Evolutionary conservation across 306 rosid genomes (phyloP).

Genomic region (Pterocarpus macrocarpus): DNA sequence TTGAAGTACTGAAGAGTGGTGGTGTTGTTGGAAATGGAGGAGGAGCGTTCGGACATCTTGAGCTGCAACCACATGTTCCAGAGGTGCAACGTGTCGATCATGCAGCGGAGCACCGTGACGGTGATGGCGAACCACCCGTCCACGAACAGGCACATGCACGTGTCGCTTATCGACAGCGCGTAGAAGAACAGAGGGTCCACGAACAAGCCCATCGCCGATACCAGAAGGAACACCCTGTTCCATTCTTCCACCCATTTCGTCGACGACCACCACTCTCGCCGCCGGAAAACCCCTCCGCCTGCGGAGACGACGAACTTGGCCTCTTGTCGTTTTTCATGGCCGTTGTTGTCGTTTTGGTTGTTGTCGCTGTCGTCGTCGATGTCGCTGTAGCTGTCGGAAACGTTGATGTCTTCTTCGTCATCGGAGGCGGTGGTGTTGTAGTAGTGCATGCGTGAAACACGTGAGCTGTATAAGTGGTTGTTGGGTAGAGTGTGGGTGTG

Average conservation of each 20-base stretch:
- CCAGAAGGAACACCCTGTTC: constrained; percentile 82
- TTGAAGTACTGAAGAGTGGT: constrained; percentile 55
- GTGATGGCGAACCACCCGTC: constrained; percentile 94
- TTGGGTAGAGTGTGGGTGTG: not conserved
- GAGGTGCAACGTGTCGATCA: constrained; percentile 87
- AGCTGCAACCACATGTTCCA: constrained; percentile 95
- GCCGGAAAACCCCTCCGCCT: not conserved
- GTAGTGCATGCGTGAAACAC: constrained; percentile 48
- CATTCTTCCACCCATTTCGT: constrained; percentile 82
- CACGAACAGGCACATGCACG: constrained; percentile 81
- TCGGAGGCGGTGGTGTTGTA: constrained; percentile 30
- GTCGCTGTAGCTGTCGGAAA: not conserved
- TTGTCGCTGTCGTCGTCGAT: not conserved
- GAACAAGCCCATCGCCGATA: constrained; percentile 73
- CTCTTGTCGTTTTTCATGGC: too few relatives aligned
- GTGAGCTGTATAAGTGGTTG: constrained; percentile 39
- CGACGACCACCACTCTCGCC: constrained; percentile 54
- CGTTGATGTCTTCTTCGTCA: constrained; percentile 2
- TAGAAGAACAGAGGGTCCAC: constrained; percentile 94
- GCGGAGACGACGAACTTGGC: too few relatives aligned
- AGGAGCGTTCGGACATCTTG: constrained; percentile 60
- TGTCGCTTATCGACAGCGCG: constrained; percentile 76
- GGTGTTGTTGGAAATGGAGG: not conserved
- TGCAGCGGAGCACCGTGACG: constrained; percentile 94
- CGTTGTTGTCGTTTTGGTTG: not conserved